These are phyloP conservation scores for Ceriops zippeliana DNA, from an alignment of 345 rosid species.

Conservation along the genomic window DNA sequence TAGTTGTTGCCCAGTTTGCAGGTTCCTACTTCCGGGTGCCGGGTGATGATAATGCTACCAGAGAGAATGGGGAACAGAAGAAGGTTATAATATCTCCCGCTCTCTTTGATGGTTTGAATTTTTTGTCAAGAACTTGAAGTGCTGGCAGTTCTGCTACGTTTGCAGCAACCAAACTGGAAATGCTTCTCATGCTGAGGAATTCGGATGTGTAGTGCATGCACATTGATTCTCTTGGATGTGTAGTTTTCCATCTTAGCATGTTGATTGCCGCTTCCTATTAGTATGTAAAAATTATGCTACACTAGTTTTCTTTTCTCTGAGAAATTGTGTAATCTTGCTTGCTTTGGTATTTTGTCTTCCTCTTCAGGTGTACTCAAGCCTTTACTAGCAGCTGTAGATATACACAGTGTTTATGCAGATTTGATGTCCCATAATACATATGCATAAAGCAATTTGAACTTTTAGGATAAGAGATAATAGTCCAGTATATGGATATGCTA, in stretches of 20 bases:
- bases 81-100: conserved; percentile 26
- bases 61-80: conserved; percentile 14
- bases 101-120: conserved; percentile 29
- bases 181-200: conserved; percentile 24
- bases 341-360: too few relatives aligned
- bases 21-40: conserved; percentile 34
- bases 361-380: too few relatives aligned
- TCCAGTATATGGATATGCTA: too few relatives aligned
- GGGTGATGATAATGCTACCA: conserved; percentile 20
- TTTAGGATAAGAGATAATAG: too few relatives aligned
- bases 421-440: too few relatives aligned
- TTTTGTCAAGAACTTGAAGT: conserved; percentile 21
- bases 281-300: too few relatives aligned
- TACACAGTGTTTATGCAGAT: too few relatives aligned
- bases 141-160: conserved; percentile 19
- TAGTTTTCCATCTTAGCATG: background rate
- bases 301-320: too few relatives aligned
- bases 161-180: conserved; percentile 2
- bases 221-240: background rate
- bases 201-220: background rate
- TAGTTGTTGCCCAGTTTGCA: conserved; percentile 61
- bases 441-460: too few relatives aligned
- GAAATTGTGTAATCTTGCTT: too few relatives aligned
- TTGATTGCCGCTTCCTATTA: background rate
- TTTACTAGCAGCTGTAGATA: too few relatives aligned